phyloP scores from a whole-genome alignment of 257 asterid species.

The Petrea volubilis region DNA sequence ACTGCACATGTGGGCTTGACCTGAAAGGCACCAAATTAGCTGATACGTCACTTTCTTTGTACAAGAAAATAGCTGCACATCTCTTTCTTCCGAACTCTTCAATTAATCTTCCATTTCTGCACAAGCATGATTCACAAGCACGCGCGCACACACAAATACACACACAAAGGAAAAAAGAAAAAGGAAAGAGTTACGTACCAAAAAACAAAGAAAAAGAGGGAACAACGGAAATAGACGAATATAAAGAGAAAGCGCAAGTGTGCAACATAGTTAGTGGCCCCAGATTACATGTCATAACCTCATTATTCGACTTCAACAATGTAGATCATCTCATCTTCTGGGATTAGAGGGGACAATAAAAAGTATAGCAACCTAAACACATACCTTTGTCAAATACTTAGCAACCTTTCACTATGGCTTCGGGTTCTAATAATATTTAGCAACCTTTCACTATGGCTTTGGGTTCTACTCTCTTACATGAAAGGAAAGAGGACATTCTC shows the following conservation, averaged over 20 bases:
- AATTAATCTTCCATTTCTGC: constrained; percentile 33
- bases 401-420: not conserved
- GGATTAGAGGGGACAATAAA: not conserved
- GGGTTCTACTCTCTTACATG: not conserved
- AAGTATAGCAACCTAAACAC: constrained; percentile 8
- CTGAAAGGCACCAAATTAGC: constrained; percentile 29
- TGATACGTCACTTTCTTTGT: constrained; percentile 31
- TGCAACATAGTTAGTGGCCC: not conserved
- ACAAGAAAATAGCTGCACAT: constrained; percentile 13
- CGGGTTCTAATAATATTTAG: not conserved
- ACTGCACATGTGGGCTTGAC: constrained; percentile 29
- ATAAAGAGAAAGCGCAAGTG: not conserved
- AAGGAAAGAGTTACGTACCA: not conserved
- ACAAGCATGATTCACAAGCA: constrained; percentile 30
- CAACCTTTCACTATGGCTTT: not conserved
- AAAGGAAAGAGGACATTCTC: not conserved
- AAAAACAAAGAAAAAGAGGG: not conserved
- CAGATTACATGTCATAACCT: not conserved
- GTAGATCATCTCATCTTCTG: not conserved
- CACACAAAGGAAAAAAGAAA: not conserved
- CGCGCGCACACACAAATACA: constrained; percentile 15
- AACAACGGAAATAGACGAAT: not conserved
- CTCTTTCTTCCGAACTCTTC: constrained; percentile 31
- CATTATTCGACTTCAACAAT: not conserved
- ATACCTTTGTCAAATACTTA: not conserved